Base-by-base conservation (phyloP, 2,329 filamentous ascomycete genomes). In the Chrysosporium queenslandicum region DNA sequence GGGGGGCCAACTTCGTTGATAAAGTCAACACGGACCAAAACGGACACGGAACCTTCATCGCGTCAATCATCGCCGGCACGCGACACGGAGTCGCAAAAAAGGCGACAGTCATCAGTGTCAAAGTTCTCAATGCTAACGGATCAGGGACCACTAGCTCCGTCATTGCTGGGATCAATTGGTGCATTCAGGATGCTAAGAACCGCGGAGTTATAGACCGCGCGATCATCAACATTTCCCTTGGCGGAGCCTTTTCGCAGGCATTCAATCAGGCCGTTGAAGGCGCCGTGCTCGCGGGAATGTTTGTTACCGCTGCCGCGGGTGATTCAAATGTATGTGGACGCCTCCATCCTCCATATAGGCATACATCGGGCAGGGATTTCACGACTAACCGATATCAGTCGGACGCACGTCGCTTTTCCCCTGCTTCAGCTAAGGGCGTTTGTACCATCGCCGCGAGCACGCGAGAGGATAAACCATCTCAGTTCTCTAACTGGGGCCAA, bases 81-180 rank as follows among this genome's bases (percentile, higher is more conserved):
- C 63, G 59, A 6, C 67, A 64, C 47, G 68, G 69, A 48, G 60
- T 71, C 50, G 63, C 67, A 16, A 69, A 69, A 58, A 63, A 65
- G 53, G 62, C 67, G 27, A 63, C 55, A 20, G 52, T 71, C n/a
- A 58, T 70, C 36, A 74, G 73, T 45, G 73, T 81, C 54, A 78
- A 77, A 62, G 74, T 67, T 54, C 68, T 77, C 18, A 69, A 70
- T 48, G 66, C 65, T 21, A 62, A 71, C 12, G 72, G 74, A 41
- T 67, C 67, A 42, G 76, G 76, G 23, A 71, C 66, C 12, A 68
- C 66, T 41, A 65, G 68, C 16, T 68, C 70, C 57, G 73, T 76
- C 55, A 70, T 80, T 55, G 62, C 68, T 18, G 77, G 75, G 16
- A 75, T 79, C 60, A 60, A 67, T 34, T 70, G 64, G 65, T 65